Evolutionary conservation across 371 early-diverging fungal genomes (phyloP).

Genomic region (Mortierella sp.): DNA sequence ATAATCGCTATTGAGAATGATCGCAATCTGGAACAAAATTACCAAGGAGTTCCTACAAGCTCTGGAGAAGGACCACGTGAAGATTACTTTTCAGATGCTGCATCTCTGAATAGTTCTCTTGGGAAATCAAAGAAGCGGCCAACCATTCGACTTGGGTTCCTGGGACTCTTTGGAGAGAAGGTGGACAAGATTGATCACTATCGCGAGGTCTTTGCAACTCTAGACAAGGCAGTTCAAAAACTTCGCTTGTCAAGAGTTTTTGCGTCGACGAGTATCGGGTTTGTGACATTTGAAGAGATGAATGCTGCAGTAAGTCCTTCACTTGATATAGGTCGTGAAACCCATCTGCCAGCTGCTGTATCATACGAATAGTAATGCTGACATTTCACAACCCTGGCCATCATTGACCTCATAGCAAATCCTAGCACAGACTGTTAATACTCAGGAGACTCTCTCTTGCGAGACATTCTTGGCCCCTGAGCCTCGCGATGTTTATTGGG

Average conservation of each 20-base stretch:
- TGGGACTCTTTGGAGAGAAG: constrained; percentile 57
- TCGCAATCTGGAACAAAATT: constrained; percentile 11
- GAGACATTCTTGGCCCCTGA: constrained; percentile 88
- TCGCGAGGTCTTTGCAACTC: constrained; percentile 56
- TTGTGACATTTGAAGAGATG: constrained; percentile 74
- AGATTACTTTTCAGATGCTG: neutral
- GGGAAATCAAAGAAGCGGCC: constrained; percentile 25
- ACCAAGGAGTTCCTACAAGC: neutral
- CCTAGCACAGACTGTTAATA: constrained; percentile 72
- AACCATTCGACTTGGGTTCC: constrained; percentile 50
- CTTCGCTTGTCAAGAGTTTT: constrained; percentile 41
- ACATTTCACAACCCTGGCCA: neutral
- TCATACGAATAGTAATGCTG: neutral
- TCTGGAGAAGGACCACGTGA: neutral
- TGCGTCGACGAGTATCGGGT: constrained; percentile 66
- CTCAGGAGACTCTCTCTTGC: constrained; percentile 76
- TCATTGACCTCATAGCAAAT: constrained; percentile 62
- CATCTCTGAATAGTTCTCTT: neutral
- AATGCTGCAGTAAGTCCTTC: constrained; percentile 39
- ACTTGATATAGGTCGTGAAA: no score
- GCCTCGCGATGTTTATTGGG: constrained; percentile 93
- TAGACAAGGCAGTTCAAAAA: constrained; percentile 62
- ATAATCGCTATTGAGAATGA: constrained; percentile 40
- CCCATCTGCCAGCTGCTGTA: no score
- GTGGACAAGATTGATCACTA: constrained; percentile 57